phyloP scores from a whole-genome alignment of 371 early-diverging fungal genomes.

The Saksenaea vasiformis region DNA sequence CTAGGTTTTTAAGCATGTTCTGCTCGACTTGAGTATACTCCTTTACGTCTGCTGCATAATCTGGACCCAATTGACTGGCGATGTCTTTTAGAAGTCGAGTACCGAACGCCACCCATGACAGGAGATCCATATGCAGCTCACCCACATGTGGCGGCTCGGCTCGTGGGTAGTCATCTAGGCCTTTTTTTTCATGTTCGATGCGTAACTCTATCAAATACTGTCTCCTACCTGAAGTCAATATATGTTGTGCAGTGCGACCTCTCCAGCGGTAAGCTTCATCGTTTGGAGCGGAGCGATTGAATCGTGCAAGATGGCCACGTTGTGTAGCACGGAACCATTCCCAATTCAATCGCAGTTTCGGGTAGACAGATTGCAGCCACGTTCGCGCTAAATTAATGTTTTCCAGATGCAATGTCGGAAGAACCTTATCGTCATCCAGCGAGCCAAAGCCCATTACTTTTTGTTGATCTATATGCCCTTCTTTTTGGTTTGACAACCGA shows the following conservation, averaged over 20 bases:
- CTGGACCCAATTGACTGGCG: conserved; percentile 60
- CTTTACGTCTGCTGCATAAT: conserved; percentile 48
- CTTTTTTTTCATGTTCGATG: conserved; percentile 25
- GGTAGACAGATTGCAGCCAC: conserved; percentile 68
- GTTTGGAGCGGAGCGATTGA: conserved; percentile 50
- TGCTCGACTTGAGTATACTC: conserved; percentile 54
- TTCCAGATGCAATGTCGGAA: conserved; percentile 52
- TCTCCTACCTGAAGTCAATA: conserved; percentile 80
- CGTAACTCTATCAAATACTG: background rate
- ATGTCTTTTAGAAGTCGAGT: conserved; percentile 70
- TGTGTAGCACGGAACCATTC: conserved; percentile 85
- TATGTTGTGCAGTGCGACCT: conserved; percentile 84
- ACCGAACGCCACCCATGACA: conserved; percentile 88
- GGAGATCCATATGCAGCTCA: conserved; percentile 91
- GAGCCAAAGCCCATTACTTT: conserved; percentile 6
- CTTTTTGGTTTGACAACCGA: conserved; percentile 29
- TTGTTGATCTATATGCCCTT: conserved; percentile 4
- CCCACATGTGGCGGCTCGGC: conserved; percentile 70
- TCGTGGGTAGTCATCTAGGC: conserved; percentile 96
- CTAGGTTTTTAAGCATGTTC: conserved; percentile 44
- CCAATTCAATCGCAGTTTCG: conserved; percentile 71
- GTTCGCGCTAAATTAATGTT: conserved; percentile 48
- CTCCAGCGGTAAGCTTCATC: conserved; percentile 89
- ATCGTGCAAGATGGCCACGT: conserved; percentile 65
- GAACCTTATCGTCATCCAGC: conserved; percentile 34